Base-by-base conservation (phyloP, 2,329 filamentous ascomycete genomes). In the Fusarium multiceps region DNA sequence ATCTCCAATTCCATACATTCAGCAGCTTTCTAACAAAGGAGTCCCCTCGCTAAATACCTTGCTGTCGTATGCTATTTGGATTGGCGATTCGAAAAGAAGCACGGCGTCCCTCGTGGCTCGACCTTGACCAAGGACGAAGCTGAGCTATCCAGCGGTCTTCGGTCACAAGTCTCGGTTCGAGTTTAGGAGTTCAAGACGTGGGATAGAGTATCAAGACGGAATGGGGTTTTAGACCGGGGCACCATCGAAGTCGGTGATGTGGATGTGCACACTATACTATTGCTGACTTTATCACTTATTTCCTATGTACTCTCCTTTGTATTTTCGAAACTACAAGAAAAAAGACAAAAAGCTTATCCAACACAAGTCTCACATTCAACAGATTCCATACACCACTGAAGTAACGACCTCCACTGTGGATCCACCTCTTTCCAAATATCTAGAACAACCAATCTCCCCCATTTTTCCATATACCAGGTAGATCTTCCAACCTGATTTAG, bases 201-300 rank as follows among this genome's bases (percentile, higher is more conserved):
- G 32, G 16, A 37, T 18, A 18, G 2, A 37, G 16, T 37, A 18
- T 37, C 5, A 18, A 18, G 32, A 37, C 9, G 16, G 16, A 0
- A 37, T 18, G 9, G 4, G 16, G 16, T 18, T 37, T 37, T 6
- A 18, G 16, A 37, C 9, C 1, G 32, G 8, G 32, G 32, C 6
- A 18, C 18, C 9, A 18, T 37, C 3, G 32, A 37, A 37, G 32
- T 34, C 18, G n/a, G 46, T 16, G 32, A 18, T 18, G 32, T 18
- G 16, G 32, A 18, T 18, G 32, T 11, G 9, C 16, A 18, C 10
- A 37, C 16, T 37, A 18, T 37, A 9, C 9, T 37, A 37, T 10
- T 37, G 10, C 16, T 10, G 32, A 37, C 18, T 37, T 11, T 37
- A 16, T 18, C 7, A 37, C 9, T 81, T 43, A 73, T 84, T 55